Evolutionary conservation across 306 rosid species (phyloP), one percentile per base, ranked within the genome.

Genomic region (Pyrus communis): DNA sequence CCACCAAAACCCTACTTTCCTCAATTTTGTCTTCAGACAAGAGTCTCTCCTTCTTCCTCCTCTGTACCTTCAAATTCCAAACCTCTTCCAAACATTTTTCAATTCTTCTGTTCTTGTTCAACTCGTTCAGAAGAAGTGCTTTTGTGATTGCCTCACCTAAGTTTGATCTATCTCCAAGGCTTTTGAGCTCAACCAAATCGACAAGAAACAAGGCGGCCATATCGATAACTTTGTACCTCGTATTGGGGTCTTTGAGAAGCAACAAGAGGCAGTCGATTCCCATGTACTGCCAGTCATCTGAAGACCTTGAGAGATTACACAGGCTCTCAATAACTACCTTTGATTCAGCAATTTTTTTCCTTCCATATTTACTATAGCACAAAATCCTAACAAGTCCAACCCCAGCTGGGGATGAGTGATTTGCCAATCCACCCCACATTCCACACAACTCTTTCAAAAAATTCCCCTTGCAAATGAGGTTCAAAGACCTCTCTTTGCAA

Each of bases 221-320:
- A 60, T 69, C 85, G 75, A 90, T 19, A 79, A 91, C 89, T 25
- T 85, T 82, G 87, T 85, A 85, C 86, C 98, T 83, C 6, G 95
- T 89, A 38, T 76, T 84, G 11, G 71, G 51, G 71, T 93, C 95
- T 77, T 88, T 89, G 83, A 93, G 94, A 67, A 93, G 96, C 28
- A 86, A 69, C 27, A 93, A 61, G 61, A 93, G 96, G 79, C 96
- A 93, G 43, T 93, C 89, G 3, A 93, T 88, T 17, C 93, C 96
- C 81, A 89, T 84, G 35, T 93, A 89, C 46, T 93, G 98, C 96
- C 98, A 93, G 75, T 93, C 91, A 84, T 93, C 93, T 3, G 91
- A 93, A 74, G 98, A 93, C 78, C 95, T 85, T 9, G 96, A 85
- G 23, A 93, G 79, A 67, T 89, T 93, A 38, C 95, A 82, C 1